Conservation (phyloP, 148 eudicot species). For the Cornus suecica region DNA sequence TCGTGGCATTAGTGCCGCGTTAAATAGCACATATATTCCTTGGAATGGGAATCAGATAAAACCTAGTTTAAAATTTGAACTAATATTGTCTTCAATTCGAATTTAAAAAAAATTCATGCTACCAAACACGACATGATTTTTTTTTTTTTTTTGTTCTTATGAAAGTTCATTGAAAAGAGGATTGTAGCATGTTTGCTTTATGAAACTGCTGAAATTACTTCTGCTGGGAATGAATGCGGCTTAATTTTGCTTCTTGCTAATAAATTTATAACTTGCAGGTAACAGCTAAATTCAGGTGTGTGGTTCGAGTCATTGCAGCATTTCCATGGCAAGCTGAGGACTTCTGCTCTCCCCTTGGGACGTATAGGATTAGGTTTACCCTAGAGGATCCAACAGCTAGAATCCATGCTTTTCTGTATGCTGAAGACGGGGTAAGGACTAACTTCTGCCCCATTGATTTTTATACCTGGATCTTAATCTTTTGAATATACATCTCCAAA, state of each 20-base stretch:
- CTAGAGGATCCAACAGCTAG: conserved; percentile 92
- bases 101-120: no score
- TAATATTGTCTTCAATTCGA: no score
- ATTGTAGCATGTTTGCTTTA: background rate
- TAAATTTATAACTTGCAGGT: conserved; percentile 33
- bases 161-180: background rate
- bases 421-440: conserved; percentile 72
- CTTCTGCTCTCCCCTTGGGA: conserved; percentile 52
- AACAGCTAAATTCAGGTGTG: conserved; percentile 71
- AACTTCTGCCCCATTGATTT: background rate
- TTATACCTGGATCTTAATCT: background rate
- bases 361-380: conserved; percentile 61
- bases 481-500: no score
- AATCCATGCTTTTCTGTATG: conserved; percentile 71
- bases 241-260: conserved; percentile 9
- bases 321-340: conserved; percentile 63
- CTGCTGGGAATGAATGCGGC: conserved; percentile 3
- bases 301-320: conserved; percentile 67
- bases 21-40: no score
- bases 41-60: no score
- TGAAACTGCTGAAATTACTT: background rate
- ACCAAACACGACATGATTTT: no score
- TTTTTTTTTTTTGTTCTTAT: no score
- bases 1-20: no score
- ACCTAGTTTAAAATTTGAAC: no score